These are phyloP conservation scores for Cunninghamia lanceolata DNA, from an alignment of 75 land plant species.

Conservation along the genomic window DNA sequence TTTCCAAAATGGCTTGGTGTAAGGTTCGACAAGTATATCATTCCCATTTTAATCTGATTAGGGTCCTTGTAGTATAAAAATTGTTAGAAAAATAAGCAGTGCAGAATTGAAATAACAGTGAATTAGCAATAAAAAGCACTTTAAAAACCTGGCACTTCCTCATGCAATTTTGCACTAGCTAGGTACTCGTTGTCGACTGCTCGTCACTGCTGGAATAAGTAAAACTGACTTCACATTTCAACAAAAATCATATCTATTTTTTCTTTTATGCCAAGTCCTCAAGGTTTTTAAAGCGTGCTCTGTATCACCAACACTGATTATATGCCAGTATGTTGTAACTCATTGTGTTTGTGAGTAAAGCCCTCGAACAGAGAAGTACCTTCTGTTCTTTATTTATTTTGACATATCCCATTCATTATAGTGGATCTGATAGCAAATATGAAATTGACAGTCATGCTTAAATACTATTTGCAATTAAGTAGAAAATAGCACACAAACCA, in stretches of 20 bases:
- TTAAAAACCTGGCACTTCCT: too few relatives aligned
- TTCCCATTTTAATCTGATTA: not conserved
- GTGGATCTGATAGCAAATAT: not conserved
- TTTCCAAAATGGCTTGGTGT: not conserved
- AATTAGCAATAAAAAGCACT: too few relatives aligned
- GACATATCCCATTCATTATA: not conserved
- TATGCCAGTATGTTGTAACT: too few relatives aligned
- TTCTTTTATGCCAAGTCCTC: not conserved
- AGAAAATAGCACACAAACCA: not conserved
- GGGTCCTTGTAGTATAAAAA: not conserved
- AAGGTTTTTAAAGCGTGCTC: not conserved
- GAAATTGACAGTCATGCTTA: not conserved
- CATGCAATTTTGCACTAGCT: too few relatives aligned
- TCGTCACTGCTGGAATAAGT: too few relatives aligned
- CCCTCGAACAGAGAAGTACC: not conserved
- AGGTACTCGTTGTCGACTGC: too few relatives aligned
- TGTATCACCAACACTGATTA: not conserved
- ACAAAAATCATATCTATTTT: not conserved
- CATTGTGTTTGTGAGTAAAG: not conserved
- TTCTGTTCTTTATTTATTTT: not conserved
- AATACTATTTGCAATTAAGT: not conserved
- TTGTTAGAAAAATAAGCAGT: too few relatives aligned
- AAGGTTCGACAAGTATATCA: not conserved
- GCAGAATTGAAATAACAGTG: too few relatives aligned
- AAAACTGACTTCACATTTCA: too few relatives aligned